A percentile compares a stretch with the other conserved stretches of the same genome.
Conservation (phyloP, 345 rosid species). For the Carallia brachiata region DNA sequence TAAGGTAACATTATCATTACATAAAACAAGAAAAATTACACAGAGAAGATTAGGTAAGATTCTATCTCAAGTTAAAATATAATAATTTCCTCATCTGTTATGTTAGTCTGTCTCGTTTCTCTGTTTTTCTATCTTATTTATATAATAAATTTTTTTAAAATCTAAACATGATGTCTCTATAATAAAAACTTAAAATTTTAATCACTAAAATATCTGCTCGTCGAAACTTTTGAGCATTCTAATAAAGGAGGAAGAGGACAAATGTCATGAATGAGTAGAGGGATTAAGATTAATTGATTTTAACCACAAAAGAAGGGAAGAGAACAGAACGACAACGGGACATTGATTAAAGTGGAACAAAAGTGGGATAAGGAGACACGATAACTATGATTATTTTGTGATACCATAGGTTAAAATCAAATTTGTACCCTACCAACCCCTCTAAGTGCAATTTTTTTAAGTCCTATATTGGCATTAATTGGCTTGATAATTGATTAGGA, state of each 20-base stretch:
- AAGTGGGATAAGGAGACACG: conserved; percentile 37
- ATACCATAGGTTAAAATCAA: conserved; percentile 25
- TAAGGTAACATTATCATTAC: too few relatives aligned
- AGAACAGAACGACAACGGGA: conserved; percentile 29
- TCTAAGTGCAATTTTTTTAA: not conserved
- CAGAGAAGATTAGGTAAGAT: too few relatives aligned
- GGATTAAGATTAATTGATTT: not conserved
- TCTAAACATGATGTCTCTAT: too few relatives aligned
- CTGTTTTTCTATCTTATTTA: too few relatives aligned
- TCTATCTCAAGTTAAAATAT: too few relatives aligned
- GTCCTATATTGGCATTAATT: not conserved
- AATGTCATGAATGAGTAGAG: not conserved
- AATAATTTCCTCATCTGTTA: too few relatives aligned
- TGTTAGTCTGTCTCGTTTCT: too few relatives aligned
- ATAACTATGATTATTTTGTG: conserved; percentile 26
- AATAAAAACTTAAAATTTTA: too few relatives aligned
- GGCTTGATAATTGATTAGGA: conserved; percentile 2
- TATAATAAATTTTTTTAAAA: too few relatives aligned
- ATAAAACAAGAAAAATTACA: too few relatives aligned
- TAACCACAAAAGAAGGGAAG: conserved; percentile 1
- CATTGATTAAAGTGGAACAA: conserved; percentile 44
- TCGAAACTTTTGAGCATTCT: too few relatives aligned
- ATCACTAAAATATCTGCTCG: too few relatives aligned
- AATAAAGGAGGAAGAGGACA: not conserved
- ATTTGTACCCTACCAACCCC: conserved; percentile 29